phyloP scores from a whole-genome alignment of 768 basidiomycete genomes.

The Gelatoporia subvermispora region DNA sequence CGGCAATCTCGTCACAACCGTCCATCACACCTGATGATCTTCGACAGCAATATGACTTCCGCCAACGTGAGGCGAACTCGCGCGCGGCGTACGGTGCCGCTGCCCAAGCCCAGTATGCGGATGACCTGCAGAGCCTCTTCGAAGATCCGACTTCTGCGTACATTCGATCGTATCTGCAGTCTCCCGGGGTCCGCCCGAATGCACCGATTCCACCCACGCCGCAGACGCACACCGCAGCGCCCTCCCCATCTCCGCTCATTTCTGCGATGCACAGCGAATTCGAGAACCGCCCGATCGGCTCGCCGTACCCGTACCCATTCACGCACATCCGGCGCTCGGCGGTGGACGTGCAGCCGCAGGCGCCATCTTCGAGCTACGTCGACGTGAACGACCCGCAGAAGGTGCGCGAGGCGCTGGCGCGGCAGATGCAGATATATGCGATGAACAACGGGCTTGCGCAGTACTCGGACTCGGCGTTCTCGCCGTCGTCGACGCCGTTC shows the following conservation, averaged over 20 bases:
- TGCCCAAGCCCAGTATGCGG: constrained; percentile 31
- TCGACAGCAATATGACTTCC: constrained; percentile 7
- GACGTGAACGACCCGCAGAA: constrained; percentile 41
- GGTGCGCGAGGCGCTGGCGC: constrained; percentile 66
- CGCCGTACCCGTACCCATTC: constrained; percentile 78
- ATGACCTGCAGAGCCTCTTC: constrained; percentile 54
- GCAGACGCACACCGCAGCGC: constrained; percentile 68
- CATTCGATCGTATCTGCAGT: constrained; percentile 53
- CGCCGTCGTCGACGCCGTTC: constrained; percentile 72
- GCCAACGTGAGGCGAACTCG: constrained; percentile 4
- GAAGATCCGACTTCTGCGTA: constrained; percentile 59
- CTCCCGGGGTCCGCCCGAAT: constrained; percentile 50
- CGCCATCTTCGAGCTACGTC: constrained; percentile 26
- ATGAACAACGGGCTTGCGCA: constrained; percentile 59
- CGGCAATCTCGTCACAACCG: constrained; percentile 2
- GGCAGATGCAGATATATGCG: constrained; percentile 77
- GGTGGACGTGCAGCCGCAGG: constrained; percentile 29
- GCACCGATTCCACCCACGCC: constrained; percentile 81
- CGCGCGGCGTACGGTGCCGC: too few relatives aligned
- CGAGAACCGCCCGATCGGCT: constrained; percentile 42
- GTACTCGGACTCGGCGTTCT: constrained; percentile 68
- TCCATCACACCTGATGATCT: constrained; percentile 4
- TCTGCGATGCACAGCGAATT: constrained; percentile 42
- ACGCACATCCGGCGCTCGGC: constrained; percentile 61
- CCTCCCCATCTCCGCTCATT: constrained; percentile 64